Evolutionary conservation across 208 protist species (phyloP), one percentile per base, ranked within the genome.

Genomic region (Acanthamoeba divionensis): DNA sequence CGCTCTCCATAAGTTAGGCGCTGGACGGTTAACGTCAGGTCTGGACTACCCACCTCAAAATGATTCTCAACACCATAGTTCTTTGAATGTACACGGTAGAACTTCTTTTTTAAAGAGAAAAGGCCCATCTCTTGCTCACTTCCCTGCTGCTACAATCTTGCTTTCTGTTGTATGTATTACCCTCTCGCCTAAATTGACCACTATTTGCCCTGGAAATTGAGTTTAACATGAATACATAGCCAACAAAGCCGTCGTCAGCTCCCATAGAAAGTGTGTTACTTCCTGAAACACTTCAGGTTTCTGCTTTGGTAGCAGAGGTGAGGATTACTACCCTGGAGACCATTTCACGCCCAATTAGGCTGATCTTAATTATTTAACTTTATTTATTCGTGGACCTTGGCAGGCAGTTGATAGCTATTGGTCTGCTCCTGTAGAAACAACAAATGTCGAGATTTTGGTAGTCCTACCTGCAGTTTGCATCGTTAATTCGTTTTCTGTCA

Each of bases 191-290:
- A 45, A 7, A 8, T 21, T 21, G 5, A 75, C n/a, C n/a, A n/a
- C 18, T 47, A 24, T 45, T 31, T 75, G 6, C 26, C 10, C 6
- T 24, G 44, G 6, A 21, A 7, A 8, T 8, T 75, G 10, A n/a
- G 26, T 10, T 29, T 13, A 2, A 36, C 33, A n/a, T 65, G 57
- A 65, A 38, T 73, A 3, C 21, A 7, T 50, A 80, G 71, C 73
- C 73, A 0, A 83, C 73, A 63, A 47, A 54, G 18, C 5, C 73
- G n/a, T 41, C 47, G 21, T 83, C 73, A 2, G 73, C 73, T 18
- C 73, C 73, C 33, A 83, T 83, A 29, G 73, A 83, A 62, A 83
- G 41, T 38, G 29, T 83, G 10, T 31, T 83, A 12, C 33, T 83
- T 24, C 50, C 73, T 36, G 73, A 83, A 36, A 47, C 57, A 31